Conservation (phyloP, 257 asterid genomes). For the Primulina tabacum region DNA sequence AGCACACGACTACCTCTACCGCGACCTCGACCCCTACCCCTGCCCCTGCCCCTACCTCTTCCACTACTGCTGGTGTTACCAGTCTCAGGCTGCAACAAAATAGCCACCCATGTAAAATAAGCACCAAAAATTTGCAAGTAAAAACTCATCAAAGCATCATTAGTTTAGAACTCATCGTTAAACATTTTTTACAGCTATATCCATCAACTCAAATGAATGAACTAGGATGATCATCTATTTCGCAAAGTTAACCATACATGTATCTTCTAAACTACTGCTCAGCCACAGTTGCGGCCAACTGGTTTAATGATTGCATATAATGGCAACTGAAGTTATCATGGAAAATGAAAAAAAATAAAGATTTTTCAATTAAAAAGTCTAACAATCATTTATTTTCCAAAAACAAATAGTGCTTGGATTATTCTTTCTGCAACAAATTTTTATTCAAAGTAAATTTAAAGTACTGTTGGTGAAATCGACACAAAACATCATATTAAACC, state of each 20-base stretch:
- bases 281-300: neutral
- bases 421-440: neutral
- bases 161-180: neutral
- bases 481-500: neutral
- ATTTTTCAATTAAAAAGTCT: neutral
- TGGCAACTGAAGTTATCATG: neutral
- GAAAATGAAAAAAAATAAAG: neutral
- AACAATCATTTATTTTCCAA: neutral
- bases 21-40: constrained; percentile 70
- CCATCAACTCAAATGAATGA: neutral
- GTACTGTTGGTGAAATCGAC: constrained; percentile 6
- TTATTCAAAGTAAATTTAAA: neutral
- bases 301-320: neutral
- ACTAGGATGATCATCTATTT: neutral
- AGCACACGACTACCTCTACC: constrained; percentile 46
- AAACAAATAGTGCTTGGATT: neutral
- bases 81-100: constrained; percentile 45
- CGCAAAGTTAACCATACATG: neutral
- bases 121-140: neutral
- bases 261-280: constrained; percentile 1
- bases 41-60: constrained; percentile 67
- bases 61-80: constrained; percentile 38
- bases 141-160: neutral
- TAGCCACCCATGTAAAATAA: neutral
- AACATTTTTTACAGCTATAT: neutral